phyloP scores from a whole-genome alignment of 345 rosid species.

The Passiflora organensis region DNA sequence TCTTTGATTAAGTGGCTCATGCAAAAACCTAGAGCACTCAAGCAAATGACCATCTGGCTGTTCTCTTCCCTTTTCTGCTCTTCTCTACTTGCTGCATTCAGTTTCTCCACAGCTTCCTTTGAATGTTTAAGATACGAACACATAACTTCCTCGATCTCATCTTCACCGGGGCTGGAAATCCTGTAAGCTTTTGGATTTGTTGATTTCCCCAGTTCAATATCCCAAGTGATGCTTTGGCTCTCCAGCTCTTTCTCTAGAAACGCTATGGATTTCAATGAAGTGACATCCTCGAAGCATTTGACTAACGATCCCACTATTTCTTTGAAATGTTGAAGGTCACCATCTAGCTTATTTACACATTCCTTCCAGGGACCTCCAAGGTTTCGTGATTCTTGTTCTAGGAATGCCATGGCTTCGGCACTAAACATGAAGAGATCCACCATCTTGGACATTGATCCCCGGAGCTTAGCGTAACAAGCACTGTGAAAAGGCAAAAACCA shows the following conservation, averaged over 20 bases:
- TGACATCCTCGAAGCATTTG: conserved; percentile 52
- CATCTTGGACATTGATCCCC: conserved; percentile 47
- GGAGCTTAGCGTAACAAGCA: conserved; percentile 54
- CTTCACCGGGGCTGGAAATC: conserved; percentile 13
- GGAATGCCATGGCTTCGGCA: conserved; percentile 35
- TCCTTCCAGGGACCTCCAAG: conserved; percentile 34
- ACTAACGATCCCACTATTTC: conserved; percentile 33
- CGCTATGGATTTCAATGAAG: conserved; percentile 38
- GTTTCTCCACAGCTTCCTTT: conserved; percentile 37
- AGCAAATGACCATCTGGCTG: conserved; percentile 45
- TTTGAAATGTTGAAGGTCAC: conserved; percentile 46
- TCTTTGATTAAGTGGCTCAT: conserved; percentile 48
- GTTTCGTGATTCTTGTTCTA: conserved; percentile 38
- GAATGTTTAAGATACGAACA: conserved; percentile 45
- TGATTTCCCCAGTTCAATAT: conserved; percentile 53
- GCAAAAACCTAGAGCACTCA: conserved; percentile 71
- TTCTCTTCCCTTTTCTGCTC: conserved; percentile 27
- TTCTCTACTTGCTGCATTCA: no score
- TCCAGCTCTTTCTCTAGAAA: conserved; percentile 43
- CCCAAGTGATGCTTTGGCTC: conserved; percentile 29
- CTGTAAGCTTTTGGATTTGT: conserved; percentile 22
- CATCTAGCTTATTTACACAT: conserved; percentile 28
- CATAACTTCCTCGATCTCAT: conserved; percentile 30
- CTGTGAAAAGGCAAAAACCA: conserved; percentile 71
- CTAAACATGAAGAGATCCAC: conserved; percentile 60